These are phyloP conservation scores for Spathaspora girioi DNA, from an alignment of 805 yeast species.

Conservation along the genomic window DNA sequence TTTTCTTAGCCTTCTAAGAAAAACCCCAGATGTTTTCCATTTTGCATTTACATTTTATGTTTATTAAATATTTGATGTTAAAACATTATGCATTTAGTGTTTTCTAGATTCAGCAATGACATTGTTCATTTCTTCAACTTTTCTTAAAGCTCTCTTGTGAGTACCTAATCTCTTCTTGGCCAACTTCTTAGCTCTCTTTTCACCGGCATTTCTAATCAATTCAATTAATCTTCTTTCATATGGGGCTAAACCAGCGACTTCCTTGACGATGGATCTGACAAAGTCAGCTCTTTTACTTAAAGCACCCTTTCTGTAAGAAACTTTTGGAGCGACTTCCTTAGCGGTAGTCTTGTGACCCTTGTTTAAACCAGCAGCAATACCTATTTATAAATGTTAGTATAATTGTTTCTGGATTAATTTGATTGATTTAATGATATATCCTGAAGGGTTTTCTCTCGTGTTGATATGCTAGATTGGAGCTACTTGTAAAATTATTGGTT, in stretches of 20 bases:
- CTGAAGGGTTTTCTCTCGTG: background rate
- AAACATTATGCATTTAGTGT: slow-evolving; percentile 49
- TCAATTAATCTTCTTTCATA: slow-evolving; percentile 99
- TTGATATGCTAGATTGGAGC: background rate
- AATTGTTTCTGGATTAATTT: background rate
- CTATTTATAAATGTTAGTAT: slow-evolving; percentile 42
- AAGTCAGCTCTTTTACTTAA: slow-evolving; percentile 92
- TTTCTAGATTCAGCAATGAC: slow-evolving; percentile 97
- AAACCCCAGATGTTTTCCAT: background rate
- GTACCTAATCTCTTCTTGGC: slow-evolving; percentile 99
- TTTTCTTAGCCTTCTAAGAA: background rate
- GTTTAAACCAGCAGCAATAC: slow-evolving; percentile 98
- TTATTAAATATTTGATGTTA: background rate
- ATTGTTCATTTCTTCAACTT: slow-evolving; percentile 97
- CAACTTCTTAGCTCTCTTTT: slow-evolving; percentile 99
- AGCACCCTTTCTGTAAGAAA: slow-evolving; percentile 96
- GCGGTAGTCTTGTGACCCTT: slow-evolving; percentile 98
- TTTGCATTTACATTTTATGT: background rate
- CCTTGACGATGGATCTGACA: slow-evolving; percentile 93
- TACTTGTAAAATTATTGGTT: background rate
- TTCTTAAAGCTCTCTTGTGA: slow-evolving; percentile 98
- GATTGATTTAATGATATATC: background rate
- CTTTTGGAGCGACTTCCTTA: slow-evolving; percentile 63
- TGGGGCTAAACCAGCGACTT: slow-evolving; percentile 99
- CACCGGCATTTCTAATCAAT: slow-evolving; percentile 99